Evolutionary conservation across 352 stramenopile species (phyloP), one percentile per base, ranked within the genome.

Genomic region (Phytophthora sp.): DNA sequence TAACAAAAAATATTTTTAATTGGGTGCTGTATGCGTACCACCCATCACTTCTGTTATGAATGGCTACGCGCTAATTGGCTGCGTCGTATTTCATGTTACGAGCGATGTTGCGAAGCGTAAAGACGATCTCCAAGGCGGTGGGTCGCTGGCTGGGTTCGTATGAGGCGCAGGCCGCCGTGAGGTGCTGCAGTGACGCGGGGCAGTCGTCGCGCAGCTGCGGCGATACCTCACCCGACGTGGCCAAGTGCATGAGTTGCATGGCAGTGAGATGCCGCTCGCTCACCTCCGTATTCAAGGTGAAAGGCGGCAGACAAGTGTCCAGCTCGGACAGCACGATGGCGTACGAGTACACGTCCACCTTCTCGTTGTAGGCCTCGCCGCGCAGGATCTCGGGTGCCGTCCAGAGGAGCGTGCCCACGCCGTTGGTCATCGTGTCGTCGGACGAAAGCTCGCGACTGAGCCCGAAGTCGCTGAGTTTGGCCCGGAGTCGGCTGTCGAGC

Each of bases 361-460:
- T 83, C 53, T 86, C 76, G 7, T 66, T 76, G 66, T 90, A 90
- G 31, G 62, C 39, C 24, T 86, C 79, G 3, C 82, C 82, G 4
- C 74, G 64, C 7, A 90, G 55, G 18, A 90, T 79, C 55, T 85
- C 82, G 1, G 82, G 82, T 6, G 82, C 82, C 3, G 75, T 90
- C 82, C 79, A 90, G 2, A 88, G 74, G 29, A 86, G 24, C 18
- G 82, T 89, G 4, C 79, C 82, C 27, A 89, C 77, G 13, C 80
- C 80, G 41, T 70, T 82, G 3, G 78, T 89, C 80, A 89, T 89
- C n/a, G 80, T 86, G 47, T 89, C 71, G 18, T 88, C 78, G 31
- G 79, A 76, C 5, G 76, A 84, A 6, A 74, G 66, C 52, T 85
- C 75, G 20, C 80, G 80, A 23, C 76, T 85, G 36, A 88, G 62